Conservation (phyloP, 345 rosid genomes). For the Acer campestre region DNA sequence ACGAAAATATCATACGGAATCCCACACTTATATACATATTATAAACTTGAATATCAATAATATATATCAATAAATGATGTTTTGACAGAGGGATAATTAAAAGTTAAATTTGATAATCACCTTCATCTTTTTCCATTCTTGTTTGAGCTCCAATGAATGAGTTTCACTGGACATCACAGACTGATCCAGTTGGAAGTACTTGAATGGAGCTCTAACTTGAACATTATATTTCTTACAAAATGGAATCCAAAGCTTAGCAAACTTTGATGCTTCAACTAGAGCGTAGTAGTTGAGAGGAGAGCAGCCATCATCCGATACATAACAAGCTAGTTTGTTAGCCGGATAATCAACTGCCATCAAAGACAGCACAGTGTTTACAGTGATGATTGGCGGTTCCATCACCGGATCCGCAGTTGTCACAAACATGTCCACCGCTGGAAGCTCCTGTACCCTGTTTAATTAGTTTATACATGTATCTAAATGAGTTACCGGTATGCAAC, state of each 20-base stretch:
- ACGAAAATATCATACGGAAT: too few relatives aligned
- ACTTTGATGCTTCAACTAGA: constrained; percentile 59
- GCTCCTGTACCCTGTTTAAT: constrained; percentile 37
- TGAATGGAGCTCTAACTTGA: constrained; percentile 64
- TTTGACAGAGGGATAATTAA: neutral
- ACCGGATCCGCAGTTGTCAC: constrained; percentile 53
- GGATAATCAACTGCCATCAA: constrained; percentile 56
- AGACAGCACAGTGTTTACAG: constrained; percentile 53
- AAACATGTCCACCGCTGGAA: constrained; percentile 62
- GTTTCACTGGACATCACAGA: neutral
- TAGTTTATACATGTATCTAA: neutral
- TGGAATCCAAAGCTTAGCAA: constrained; percentile 71
- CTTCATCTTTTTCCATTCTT: constrained; percentile 51
- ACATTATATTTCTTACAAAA: constrained; percentile 59
- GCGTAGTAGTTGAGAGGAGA: constrained; percentile 61
- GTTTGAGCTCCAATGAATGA: constrained; percentile 38
- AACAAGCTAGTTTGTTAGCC: constrained; percentile 43
- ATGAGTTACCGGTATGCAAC: too few relatives aligned
- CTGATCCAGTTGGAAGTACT: constrained; percentile 39
- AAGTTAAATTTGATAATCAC: neutral
- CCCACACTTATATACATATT: too few relatives aligned
- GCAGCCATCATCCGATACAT: constrained; percentile 57
- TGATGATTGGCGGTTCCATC: constrained; percentile 51
- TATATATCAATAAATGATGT: too few relatives aligned
- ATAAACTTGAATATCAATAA: too few relatives aligned